phyloP scores from a whole-genome alignment of 169 alveolate species.

The Plasmodium sp. region DNA sequence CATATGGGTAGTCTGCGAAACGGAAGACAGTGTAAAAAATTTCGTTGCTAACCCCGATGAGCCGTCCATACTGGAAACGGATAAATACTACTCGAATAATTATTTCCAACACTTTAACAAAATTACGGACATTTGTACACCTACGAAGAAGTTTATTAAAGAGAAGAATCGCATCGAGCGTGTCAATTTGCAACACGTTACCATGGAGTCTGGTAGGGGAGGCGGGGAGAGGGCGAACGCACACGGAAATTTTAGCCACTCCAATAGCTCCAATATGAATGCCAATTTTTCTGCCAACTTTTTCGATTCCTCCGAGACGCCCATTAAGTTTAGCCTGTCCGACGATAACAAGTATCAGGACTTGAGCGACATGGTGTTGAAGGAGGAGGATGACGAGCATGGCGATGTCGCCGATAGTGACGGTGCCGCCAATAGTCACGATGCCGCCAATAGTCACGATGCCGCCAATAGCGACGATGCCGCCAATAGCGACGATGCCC shows the following conservation, averaged over 20 bases:
- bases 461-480: neutral
- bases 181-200: constrained; percentile 41
- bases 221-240: neutral
- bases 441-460: neutral
- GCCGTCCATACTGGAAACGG: constrained; percentile 57
- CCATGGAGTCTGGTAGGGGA: neutral
- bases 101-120: constrained; percentile 62
- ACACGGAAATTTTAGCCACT: neutral
- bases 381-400: constrained; percentile 28
- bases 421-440: neutral
- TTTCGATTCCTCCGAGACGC: constrained; percentile 65
- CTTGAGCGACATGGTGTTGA: constrained; percentile 47
- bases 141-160: constrained; percentile 47
- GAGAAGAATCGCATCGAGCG: constrained; percentile 63
- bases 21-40: constrained; percentile 61
- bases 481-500: neutral
- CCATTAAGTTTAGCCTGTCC: constrained; percentile 22
- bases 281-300: constrained; percentile 9
- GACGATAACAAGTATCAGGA: constrained; percentile 24
- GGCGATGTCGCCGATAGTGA: neutral
- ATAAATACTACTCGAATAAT: constrained; percentile 44
- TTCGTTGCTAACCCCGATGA: constrained; percentile 29
- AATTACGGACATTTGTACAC: constrained; percentile 61
- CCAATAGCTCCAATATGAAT: neutral
- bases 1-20: constrained; percentile 80